Conservation (phyloP, 345 rosid species). For the Gossypium ekmanianum region DNA sequence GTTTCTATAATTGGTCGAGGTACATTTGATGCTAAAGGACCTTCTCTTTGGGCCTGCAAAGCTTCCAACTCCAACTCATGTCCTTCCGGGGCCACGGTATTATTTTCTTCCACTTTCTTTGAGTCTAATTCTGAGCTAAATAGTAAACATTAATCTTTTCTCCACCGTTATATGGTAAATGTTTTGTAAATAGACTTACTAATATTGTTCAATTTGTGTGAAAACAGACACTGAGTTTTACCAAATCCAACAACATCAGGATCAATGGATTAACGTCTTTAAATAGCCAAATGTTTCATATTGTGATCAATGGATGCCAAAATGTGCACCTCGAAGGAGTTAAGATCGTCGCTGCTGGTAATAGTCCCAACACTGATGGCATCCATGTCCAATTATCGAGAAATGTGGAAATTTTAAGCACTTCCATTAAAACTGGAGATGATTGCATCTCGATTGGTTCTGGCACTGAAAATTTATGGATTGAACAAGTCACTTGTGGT, state of each 20-base stretch:
- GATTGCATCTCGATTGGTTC: conserved; percentile 10
- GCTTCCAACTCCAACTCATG: conserved; percentile 24
- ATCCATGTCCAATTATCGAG: conserved; percentile 27
- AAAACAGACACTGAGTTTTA: conserved; percentile 24
- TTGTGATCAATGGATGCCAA: conserved; percentile 24
- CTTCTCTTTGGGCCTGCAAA: conserved; percentile 56
- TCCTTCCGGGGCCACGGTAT: conserved; percentile 60
- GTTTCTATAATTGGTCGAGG: conserved; percentile 50
- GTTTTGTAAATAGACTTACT: too few relatives aligned
- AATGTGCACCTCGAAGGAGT: conserved; percentile 21
- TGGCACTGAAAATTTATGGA: conserved; percentile 22
- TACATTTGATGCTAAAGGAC: conserved; percentile 51
- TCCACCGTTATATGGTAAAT: too few relatives aligned
- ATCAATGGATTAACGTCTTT: conserved; percentile 20
- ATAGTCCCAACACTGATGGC: conserved; percentile 34
- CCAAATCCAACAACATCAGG: conserved; percentile 21
- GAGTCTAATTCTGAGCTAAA: too few relatives aligned
- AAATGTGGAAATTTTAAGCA: conserved; percentile 14
- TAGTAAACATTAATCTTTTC: too few relatives aligned
- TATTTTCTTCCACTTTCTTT: background rate
- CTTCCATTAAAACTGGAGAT: conserved; percentile 27
- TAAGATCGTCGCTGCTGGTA: conserved; percentile 2
- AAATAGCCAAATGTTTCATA: conserved; percentile 30
- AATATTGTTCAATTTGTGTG: background rate
- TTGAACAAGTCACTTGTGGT: conserved; percentile 29